phyloP scores from a whole-genome alignment of 345 rosid genomes.

The Populus ilicifolia region DNA sequence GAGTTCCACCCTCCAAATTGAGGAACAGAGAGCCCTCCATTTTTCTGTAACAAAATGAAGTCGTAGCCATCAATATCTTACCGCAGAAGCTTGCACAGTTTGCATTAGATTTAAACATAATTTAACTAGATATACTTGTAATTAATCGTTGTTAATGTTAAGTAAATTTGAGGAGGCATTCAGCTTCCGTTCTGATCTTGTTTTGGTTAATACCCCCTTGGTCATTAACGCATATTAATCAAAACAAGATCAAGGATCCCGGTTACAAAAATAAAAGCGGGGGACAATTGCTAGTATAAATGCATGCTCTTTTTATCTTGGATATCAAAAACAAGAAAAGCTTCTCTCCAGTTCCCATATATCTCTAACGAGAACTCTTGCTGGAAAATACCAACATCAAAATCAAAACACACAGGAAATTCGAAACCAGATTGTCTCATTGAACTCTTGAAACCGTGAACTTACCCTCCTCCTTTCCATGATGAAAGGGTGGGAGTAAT shows the following conservation, averaged over 20 bases:
- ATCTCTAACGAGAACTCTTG: not conserved
- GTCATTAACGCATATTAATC: constrained; percentile 21
- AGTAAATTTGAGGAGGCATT: not conserved
- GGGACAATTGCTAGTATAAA: not conserved
- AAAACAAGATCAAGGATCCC: constrained; percentile 6
- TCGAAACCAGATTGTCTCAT: not conserved
- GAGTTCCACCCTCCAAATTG: constrained; percentile 85
- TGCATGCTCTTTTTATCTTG: not conserved
- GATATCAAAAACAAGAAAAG: not conserved
- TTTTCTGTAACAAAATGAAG: constrained; percentile 25
- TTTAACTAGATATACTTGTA: not conserved
- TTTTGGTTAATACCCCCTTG: constrained; percentile 23
- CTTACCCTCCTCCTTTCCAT: not conserved
- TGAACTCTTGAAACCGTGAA: not conserved
- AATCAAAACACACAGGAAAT: not conserved
- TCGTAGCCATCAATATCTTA: not conserved
- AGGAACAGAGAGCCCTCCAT: constrained; percentile 53
- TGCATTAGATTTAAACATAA: not conserved
- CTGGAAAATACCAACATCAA: not conserved
- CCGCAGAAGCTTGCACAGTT: not conserved
- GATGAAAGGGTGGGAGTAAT: not conserved
- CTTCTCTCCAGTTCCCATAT: not conserved
- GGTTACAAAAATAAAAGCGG: not conserved
- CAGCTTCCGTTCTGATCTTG: not conserved
- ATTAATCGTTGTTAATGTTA: not conserved